phyloP scores from a whole-genome alignment of 1,139 yeast genomes.

The Groenewaldozyma auringiensis region DNA sequence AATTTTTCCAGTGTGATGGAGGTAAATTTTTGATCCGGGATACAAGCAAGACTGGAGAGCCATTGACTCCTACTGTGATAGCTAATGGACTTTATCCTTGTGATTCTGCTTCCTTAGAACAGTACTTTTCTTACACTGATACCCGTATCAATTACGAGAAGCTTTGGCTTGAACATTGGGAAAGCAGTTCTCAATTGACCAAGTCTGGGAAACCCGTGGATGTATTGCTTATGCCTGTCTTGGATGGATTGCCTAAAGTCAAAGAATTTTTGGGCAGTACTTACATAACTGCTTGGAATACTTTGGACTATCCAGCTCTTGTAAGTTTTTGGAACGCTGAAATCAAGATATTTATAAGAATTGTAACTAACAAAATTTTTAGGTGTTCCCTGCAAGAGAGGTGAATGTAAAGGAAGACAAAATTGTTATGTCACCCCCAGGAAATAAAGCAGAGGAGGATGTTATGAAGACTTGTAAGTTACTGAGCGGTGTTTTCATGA shows the following conservation, averaged over 20 bases:
- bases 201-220: slow-evolving; percentile 31
- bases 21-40: slow-evolving; percentile 33
- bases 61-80: slow-evolving; percentile 24
- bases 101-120: slow-evolving; percentile 27
- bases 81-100: slow-evolving; percentile 31
- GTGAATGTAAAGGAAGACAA: slow-evolving; percentile 18
- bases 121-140: slow-evolving; percentile 27
- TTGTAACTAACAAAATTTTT: not conserved
- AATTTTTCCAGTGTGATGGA: slow-evolving; percentile 40
- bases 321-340: slow-evolving; percentile 2
- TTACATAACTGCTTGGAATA: slow-evolving; percentile 18
- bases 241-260: slow-evolving; percentile 27
- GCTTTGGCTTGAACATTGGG: slow-evolving; percentile 29
- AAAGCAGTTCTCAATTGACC: slow-evolving; percentile 21
- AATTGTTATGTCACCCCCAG: slow-evolving; percentile 18
- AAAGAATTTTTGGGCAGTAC: slow-evolving; percentile 18
- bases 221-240: slow-evolving; percentile 33
- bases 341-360: too few species aligned
- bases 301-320: slow-evolving; percentile 22
- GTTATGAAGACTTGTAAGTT: slow-evolving; percentile 16
- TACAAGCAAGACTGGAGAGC: slow-evolving; percentile 38
- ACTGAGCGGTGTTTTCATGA: too few species aligned
- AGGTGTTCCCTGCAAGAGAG: slow-evolving; percentile 16
- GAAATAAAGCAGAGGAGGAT: slow-evolving; percentile 14
- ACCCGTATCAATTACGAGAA: slow-evolving; percentile 46